Percentiles rank a stretch among this genome's conserved stretches.
These are phyloP conservation scores for Xylaria grammica DNA, from an alignment of 495 filamentous ascomycete species.

Conservation along the genomic window DNA sequence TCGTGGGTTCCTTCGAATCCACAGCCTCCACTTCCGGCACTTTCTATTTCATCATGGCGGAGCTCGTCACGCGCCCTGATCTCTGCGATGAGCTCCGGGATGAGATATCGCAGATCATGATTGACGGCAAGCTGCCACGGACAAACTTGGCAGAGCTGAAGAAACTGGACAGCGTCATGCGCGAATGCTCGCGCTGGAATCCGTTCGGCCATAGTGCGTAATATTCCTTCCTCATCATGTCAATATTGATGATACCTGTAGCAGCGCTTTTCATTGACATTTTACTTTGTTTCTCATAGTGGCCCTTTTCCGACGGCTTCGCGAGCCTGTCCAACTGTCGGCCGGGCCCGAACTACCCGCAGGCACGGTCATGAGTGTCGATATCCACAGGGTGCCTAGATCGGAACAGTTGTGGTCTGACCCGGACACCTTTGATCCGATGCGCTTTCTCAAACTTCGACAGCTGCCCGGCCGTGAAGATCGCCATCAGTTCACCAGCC, in stretches of 20 bases:
- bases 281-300: neutral
- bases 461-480: neutral
- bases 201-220: neutral
- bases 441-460: neutral
- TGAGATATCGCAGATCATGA: neutral
- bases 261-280: neutral
- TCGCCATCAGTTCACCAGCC: neutral
- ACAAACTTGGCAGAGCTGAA: conserved; percentile 3
- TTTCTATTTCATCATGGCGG: neutral
- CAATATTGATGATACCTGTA: neutral
- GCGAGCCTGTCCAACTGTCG: conserved; percentile 3
- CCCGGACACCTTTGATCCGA: neutral
- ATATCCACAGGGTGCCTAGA: neutral
- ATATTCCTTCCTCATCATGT: neutral
- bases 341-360: conserved; percentile 1
- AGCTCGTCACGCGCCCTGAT: neutral
- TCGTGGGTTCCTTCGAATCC: conserved; percentile 8
- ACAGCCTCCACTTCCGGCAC: conserved; percentile 1
- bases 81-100: neutral
- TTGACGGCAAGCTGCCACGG: neutral
- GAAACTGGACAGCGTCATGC: conserved; percentile 13
- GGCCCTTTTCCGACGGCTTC: neutral
- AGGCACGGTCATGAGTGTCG: conserved; percentile 10
- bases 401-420: neutral
- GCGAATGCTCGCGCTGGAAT: conserved; percentile 6